These are phyloP conservation scores for Adansonia gregorii DNA, from an alignment of 441 rosid species.

Conservation along the genomic window DNA sequence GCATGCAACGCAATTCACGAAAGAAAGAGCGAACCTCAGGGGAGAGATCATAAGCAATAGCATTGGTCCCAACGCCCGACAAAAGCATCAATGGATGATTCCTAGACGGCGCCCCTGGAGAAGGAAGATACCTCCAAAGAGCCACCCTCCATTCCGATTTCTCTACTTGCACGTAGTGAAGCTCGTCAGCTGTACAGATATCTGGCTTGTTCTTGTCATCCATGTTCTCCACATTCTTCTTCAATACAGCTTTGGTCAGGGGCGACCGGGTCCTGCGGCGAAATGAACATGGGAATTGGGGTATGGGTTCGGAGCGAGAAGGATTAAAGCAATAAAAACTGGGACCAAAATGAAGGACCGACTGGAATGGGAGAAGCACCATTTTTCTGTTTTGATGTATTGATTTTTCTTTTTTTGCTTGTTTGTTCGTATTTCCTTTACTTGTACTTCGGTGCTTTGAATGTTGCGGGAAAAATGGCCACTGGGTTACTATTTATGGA, in stretches of 20 bases:
- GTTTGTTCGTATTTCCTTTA: too few species aligned
- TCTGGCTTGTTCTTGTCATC: slow-evolving; percentile 32
- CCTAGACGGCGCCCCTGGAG: slow-evolving; percentile 54
- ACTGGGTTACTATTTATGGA: too few species aligned
- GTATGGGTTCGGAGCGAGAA: neutral
- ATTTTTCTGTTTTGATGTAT: neutral
- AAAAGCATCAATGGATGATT: slow-evolving; percentile 62
- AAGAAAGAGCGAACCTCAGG: slow-evolving; percentile 54
- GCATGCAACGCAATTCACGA: neutral
- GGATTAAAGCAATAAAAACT: slow-evolving; percentile 17
- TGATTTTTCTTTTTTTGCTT: neutral
- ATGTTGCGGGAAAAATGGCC: neutral
- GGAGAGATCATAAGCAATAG: slow-evolving; percentile 65
- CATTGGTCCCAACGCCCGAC: slow-evolving; percentile 55
- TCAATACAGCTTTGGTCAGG: slow-evolving; percentile 20
- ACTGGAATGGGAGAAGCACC: slow-evolving; percentile 25
- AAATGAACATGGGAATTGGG: neutral
- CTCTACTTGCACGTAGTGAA: slow-evolving; percentile 59
- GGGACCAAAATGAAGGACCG: slow-evolving; percentile 24
- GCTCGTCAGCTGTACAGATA: slow-evolving; percentile 51
- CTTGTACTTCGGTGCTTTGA: neutral
- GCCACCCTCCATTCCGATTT: slow-evolving; percentile 64
- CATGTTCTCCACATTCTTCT: neutral
- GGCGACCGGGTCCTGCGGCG: slow-evolving; percentile 1
- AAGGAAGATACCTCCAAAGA: slow-evolving; percentile 74